Evolutionary conservation across 306 rosid genomes (phyloP), one percentile per base, ranked within the genome.

Genomic region (Begonia fuchsioides): DNA sequence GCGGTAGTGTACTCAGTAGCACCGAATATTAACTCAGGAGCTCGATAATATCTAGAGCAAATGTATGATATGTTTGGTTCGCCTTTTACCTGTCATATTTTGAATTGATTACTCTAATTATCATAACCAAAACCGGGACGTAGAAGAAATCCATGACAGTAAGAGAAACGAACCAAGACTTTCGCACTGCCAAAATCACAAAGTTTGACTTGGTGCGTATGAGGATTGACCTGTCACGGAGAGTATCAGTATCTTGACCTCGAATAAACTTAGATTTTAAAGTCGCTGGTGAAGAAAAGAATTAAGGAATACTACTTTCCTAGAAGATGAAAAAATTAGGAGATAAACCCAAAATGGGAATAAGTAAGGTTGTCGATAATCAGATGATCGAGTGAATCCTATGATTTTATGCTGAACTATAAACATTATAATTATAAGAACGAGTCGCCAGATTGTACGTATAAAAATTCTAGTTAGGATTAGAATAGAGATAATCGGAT

Each of bases 151-250:
- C 13, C 48, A 57, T 48, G 16, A 53, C 7, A 43, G 35, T 26
- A 49, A 44, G 43, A 8, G 43, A 26, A 35, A 35, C 83, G 59
- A 74, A 88, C 96, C 96, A 88, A 72, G 50, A 88, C 95, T 78
- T 88, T 88, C 13, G 96, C 96, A 68, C 96, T 88, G 61, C 96
- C 96, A 57, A 88, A 88, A 71, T 88, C 96, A 17, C 96, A 88
- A 52, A 88, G 65, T 60, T 88, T 88, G 66, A 88, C 94, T 69
- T 88, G 96, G 73, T 88, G 96, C 47, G 95, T 83, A 56, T 88
- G 96, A 1, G 96, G 96, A 73, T 88, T 88, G 66, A 88, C 96
- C 95, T 88, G 72, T 26, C 35, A 26, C 8, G 3, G 35, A 26
- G 8, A 4, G 35, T 26, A 26, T 26, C 3, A 26, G 35, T 26